Conservation (phyloP, 306 rosid genomes). For the Phaseolus lunatus region DNA sequence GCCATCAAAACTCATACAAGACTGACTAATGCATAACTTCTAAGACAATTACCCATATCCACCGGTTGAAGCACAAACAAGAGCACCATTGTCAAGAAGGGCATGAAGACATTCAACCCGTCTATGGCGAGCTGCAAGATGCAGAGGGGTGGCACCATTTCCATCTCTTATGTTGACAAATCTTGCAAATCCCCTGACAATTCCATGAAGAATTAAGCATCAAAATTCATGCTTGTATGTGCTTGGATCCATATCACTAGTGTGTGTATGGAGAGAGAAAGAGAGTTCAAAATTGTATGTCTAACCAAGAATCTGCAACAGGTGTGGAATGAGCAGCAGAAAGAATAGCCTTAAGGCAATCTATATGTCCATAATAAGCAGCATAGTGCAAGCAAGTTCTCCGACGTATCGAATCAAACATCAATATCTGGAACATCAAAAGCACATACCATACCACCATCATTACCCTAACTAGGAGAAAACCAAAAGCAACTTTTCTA, state of each 20-base stretch:
- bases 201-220: conserved; percentile 27
- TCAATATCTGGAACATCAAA: conserved; percentile 66
- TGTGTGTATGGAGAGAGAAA: not conserved
- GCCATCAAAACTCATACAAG: conserved; percentile 21
- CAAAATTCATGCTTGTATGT: not conserved
- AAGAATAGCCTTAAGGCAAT: conserved; percentile 78
- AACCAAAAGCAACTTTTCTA: not conserved
- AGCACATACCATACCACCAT: conserved; percentile 22
- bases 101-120: conserved; percentile 66
- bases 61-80: conserved; percentile 80
- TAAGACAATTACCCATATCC: conserved; percentile 69
- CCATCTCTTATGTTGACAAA: conserved; percentile 93
- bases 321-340: conserved; percentile 78
- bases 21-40: conserved; percentile 14
- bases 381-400: conserved; percentile 94
- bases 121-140: conserved; percentile 81
- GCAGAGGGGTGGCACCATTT: conserved; percentile 86
- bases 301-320: conserved; percentile 82
- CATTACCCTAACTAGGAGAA: conserved; percentile 20
- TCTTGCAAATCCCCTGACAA: conserved; percentile 83
- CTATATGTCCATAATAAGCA: conserved; percentile 79
- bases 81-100: conserved; percentile 87
- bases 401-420: conserved; percentile 79
- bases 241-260: not conserved
- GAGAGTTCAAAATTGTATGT: not conserved